Evolutionary conservation across 768 basidiomycete genomes (phyloP).

Genomic region (Mycena rosella): DNA sequence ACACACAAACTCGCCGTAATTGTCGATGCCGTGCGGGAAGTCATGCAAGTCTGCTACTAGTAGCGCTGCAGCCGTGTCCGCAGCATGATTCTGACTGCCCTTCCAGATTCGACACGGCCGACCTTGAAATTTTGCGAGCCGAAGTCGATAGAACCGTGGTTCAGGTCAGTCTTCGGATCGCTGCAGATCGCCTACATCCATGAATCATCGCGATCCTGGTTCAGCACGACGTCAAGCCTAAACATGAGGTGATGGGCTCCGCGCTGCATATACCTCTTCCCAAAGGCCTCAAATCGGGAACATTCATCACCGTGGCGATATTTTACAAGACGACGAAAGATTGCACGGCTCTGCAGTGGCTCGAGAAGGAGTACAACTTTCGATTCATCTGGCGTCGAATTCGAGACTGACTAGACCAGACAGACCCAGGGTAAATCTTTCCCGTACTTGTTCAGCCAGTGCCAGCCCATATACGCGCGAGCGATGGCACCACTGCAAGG

Average conservation of each 20-base stretch:
- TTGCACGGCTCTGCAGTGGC: conserved; percentile 89
- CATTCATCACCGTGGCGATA: conserved; percentile 67
- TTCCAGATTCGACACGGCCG: conserved; percentile 79
- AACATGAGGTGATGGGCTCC: conserved; percentile 82
- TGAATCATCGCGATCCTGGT: conserved; percentile 8
- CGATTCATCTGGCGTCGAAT: conserved; percentile 34
- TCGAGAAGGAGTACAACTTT: conserved; percentile 74
- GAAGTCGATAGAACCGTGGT: conserved; percentile 64
- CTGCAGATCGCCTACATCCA: neutral
- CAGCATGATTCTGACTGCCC: neutral
- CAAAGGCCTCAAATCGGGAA: conserved; percentile 53
- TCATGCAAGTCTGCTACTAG: conserved; percentile 63
- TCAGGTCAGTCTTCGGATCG: conserved; percentile 53
- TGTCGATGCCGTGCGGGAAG: conserved; percentile 65
- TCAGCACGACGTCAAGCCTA: conserved; percentile 67
- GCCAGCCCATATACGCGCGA: conserved; percentile 92
- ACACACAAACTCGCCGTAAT: conserved; percentile 71
- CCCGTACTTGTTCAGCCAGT: conserved; percentile 93
- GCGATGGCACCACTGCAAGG: conserved; percentile 86
- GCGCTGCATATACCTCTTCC: conserved; percentile 75
- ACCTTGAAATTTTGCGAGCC: conserved; percentile 69
- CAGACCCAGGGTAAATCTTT: conserved; percentile 89
- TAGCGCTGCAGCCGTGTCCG: neutral
- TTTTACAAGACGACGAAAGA: conserved; percentile 80
- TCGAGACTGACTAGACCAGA: conserved; percentile 49